phyloP scores from a whole-genome alignment of 305 asterid genomes.

The Lippia alba region DNA sequence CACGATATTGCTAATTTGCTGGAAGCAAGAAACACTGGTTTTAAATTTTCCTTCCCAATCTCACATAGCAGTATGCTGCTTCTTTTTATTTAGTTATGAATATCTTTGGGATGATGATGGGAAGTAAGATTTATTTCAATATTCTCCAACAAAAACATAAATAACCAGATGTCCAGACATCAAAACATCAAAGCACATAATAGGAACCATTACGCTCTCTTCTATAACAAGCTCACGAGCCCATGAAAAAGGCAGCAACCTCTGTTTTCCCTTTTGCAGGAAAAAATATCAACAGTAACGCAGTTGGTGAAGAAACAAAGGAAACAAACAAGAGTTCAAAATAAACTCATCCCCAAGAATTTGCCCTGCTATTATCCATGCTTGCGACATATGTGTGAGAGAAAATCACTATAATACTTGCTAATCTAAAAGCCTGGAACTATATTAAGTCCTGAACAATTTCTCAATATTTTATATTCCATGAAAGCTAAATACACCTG shows the following conservation, averaged over 20 bases:
- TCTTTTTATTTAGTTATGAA: background rate
- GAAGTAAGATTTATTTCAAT: too few species aligned
- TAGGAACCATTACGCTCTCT: background rate
- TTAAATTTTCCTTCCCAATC: background rate
- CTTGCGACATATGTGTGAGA: background rate
- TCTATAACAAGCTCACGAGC: background rate
- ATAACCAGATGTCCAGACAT: background rate
- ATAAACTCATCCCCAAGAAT: slow-evolving; percentile 5
- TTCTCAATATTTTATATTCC: background rate
- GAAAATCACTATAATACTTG: background rate
- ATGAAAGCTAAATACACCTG: background rate
- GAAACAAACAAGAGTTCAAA: background rate
- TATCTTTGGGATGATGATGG: too few species aligned
- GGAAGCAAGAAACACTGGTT: too few species aligned
- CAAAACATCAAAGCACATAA: background rate
- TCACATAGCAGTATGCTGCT: background rate
- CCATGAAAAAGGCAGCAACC: background rate
- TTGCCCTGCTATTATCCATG: background rate
- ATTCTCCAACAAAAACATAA: background rate
- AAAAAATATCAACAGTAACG: background rate
- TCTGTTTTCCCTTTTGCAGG: too few species aligned
- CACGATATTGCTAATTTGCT: too few species aligned
- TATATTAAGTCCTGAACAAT: background rate
- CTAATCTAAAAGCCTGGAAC: background rate
- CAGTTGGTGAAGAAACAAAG: background rate